Percentiles rank a stretch among this genome's conserved stretches.
phyloP scores from a whole-genome alignment of 306 rosid genomes.

The Rosa rugosa region DNA sequence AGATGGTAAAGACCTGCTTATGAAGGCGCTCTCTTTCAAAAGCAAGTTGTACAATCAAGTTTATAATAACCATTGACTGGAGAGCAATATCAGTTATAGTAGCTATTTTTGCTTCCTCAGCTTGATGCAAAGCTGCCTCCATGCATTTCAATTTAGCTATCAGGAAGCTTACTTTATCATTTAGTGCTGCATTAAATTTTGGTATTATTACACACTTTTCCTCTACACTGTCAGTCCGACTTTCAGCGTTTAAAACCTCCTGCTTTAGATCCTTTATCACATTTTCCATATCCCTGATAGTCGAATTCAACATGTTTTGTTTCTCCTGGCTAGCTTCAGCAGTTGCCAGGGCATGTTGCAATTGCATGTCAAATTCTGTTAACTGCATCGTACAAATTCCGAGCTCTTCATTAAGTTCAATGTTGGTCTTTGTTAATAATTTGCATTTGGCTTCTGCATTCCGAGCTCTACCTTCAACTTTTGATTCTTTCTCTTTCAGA shows the following conservation, averaged over 20 bases:
- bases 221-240: constrained; percentile 66
- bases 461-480: too few species aligned
- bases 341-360: constrained; percentile 73
- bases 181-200: constrained; percentile 63
- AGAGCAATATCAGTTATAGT: constrained; percentile 65
- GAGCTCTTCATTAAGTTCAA: too few species aligned
- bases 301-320: constrained; percentile 58
- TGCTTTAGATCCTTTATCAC: too few species aligned
- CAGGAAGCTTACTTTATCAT: constrained; percentile 62
- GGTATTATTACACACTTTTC: constrained; percentile 66
- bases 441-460: too few species aligned
- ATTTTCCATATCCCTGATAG: constrained; percentile 77
- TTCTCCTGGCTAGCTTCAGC: constrained; percentile 86
- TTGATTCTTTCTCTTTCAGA: too few species aligned
- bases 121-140: constrained; percentile 70
- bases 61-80: constrained; percentile 47
- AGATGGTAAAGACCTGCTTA: constrained; percentile 60
- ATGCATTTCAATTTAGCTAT: constrained; percentile 52
- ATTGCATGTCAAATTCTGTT: constrained; percentile 27
- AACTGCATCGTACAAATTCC: too few species aligned
- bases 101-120: constrained; percentile 63
- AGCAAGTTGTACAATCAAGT: constrained; percentile 68
- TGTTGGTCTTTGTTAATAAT: too few species aligned
- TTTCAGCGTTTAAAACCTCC: constrained; percentile 67
- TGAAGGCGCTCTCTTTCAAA: constrained; percentile 88